Evolutionary conservation across 352 stramenopile genomes (phyloP).

Genomic region (Globisporangium middletonii): DNA sequence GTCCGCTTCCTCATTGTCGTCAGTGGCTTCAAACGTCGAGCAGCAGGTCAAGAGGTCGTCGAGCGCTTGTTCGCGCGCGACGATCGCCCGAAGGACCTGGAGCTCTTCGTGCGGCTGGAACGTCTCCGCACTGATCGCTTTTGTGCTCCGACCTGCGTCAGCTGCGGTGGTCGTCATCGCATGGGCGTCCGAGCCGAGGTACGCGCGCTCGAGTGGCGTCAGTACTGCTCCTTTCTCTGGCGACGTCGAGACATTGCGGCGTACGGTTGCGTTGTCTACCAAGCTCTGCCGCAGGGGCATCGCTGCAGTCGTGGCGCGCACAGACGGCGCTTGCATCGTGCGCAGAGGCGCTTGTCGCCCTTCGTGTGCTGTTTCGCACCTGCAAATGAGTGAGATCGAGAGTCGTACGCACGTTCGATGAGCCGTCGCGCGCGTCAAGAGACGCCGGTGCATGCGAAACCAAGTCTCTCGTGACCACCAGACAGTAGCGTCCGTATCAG

Average conservation of each 20-base stretch:
- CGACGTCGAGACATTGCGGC: no score
- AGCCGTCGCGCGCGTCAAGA: no score
- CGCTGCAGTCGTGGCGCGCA: neutral
- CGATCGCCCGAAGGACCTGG: constrained; percentile 53
- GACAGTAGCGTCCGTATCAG: no score
- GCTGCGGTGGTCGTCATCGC: neutral
- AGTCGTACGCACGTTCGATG: no score
- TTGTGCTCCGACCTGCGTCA: constrained; percentile 3
- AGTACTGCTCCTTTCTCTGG: neutral
- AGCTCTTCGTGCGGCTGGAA: constrained; percentile 58
- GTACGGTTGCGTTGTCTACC: no score
- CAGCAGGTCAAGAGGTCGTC: constrained; percentile 45
- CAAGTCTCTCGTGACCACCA: no score
- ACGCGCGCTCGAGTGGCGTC: neutral
- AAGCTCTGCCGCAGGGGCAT: neutral
- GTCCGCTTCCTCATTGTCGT: constrained; percentile 15
- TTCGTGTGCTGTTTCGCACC: no score
- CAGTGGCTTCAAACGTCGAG: constrained; percentile 30
- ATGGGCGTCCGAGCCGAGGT: neutral
- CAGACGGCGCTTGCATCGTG: neutral
- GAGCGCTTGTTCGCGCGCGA: constrained; percentile 49
- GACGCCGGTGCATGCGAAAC: no score
- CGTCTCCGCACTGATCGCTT: constrained; percentile 48
- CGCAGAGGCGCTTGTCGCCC: neutral
- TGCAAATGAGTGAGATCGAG: no score